Evolutionary conservation across 2,329 filamentous ascomycete species (phyloP), one percentile per base, ranked within the genome.

Genomic region (Alternaria arbusti): DNA sequence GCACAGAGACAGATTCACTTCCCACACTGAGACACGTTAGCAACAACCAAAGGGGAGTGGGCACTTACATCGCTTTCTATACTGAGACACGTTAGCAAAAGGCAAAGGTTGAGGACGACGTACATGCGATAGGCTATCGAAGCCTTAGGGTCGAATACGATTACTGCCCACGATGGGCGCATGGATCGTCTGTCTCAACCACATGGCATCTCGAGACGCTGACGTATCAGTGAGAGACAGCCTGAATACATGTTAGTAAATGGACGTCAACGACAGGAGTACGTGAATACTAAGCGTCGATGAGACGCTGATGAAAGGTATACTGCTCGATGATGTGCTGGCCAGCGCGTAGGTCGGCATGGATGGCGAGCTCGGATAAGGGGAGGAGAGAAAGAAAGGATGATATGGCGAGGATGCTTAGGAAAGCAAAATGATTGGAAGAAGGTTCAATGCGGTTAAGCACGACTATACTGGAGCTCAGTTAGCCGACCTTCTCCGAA

Each of bases 1-100:
- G 47, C 32, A 54, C 22, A 61, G 61, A 67, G 61, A 32, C 61
- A 63, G 61, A 40, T 59, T 59, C 25, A 47, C 56, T 59, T 52
- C 61, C 61, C 61, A 49, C 49, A 30, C 45, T 51, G 36, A 23
- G 50, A 26, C 13, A 15, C 13, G 28, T 25, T 54, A 46, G 47
- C 47, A 12, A 32, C 17, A 51, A 30, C 22, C 22, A 32, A 32
- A 32, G 47, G 23, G 25, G 36, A 7, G n/a, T 8, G 11, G 7
- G 32, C 1, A 36, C 57, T 59, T 36, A 59, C 36, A 17, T 43
- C 36, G 10, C 13, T n/a, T 17, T 26, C 7, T 4, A 15, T 5
- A 36, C 32, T 36, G 32, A 0, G 4, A 10, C 15, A n/a, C 15
- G 32, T 36, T 36, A 36, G 32, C 32, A 36, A 9, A n/a, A 26